Evolutionary conservation across 345 rosid species (phyloP), one percentile per base, ranked within the genome.

Genomic region (Gossypium australe): DNA sequence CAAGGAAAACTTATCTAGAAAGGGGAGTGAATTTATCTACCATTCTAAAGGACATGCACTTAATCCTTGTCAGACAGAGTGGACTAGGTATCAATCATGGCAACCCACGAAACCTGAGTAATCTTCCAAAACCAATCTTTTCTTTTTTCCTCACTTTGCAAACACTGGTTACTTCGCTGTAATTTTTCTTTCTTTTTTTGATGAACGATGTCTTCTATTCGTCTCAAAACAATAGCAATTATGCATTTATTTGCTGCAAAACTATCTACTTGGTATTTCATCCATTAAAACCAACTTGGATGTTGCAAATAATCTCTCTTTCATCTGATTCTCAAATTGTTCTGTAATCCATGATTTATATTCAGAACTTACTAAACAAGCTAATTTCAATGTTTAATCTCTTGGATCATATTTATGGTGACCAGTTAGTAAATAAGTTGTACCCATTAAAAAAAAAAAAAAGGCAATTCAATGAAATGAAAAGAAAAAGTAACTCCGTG

Each of bases 11-110:
- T 89, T 93, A 76, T 90, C 97, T 25, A 97, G 99, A 76, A 90
- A 93, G 78, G 98, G 99, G 16, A 97, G 87, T 59, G 88, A 76
- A 67, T 87, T 73, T 67, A 89, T 91, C 67, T 95, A 93, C 83
- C 99, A 93, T 80, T 93, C 98, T 14, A 95, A 95, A 80, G 99
- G 98, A 55, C 98, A 95, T 82, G 77, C 93, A 6, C 92, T 95
- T 75, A 89, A 95, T 81, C 97, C 97, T n/a, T 88, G 87, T 44
- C 97, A 95, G 85, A 91, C 89, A 82, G 83, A 93, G 79, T 95
- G 98, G 99, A 90, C 98, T 59, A 89, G 97, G 71, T 93, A 90
- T 82, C 96, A 93, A 83, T 71, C 98, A 29, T 95, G 99, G 99
- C 83, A 84, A 70, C 98, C 98, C 27, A 25, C 90, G 56, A 91